Evolutionary conservation across 345 rosid species (phyloP).

Genomic region (Sisymbrium irio): DNA sequence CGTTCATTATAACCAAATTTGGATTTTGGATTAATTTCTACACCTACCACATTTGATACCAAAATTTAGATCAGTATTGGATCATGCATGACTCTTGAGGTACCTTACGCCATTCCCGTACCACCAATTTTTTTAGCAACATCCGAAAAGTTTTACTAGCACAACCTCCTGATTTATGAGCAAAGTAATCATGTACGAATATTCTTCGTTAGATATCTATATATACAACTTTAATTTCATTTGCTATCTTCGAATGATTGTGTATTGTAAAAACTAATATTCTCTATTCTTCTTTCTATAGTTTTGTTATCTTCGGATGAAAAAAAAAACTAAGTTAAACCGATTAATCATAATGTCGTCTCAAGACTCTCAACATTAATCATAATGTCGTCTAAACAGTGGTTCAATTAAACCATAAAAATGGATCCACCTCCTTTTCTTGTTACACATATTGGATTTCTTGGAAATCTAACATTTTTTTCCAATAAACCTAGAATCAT

Average conservation of each 20-base stretch:
- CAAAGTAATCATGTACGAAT: neutral
- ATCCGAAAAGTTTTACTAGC: neutral
- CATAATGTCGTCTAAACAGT: neutral
- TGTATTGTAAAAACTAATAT: neutral
- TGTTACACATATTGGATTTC: neutral
- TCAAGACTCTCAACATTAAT: no score
- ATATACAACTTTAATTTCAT: neutral
- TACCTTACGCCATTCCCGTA: neutral
- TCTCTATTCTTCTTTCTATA: neutral
- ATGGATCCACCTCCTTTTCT: neutral
- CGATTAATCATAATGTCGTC: neutral
- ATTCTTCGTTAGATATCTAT: neutral
- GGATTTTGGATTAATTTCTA: no score
- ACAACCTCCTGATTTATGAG: neutral
- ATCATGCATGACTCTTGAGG: neutral
- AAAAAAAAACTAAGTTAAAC: neutral
- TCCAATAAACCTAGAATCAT: neutral
- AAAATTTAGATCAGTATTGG: neutral
- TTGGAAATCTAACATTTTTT: neutral
- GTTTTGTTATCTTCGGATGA: neutral
- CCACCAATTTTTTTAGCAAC: neutral
- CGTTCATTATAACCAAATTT: slow-evolving; percentile 3
- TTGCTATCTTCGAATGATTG: no score
- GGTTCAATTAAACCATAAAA: neutral
- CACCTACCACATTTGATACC: neutral